Percentiles rank a stretch among this genome's conserved stretches.
Evolutionary conservation across 2,329 filamentous ascomycete genomes (phyloP).

Genomic region (Fusarium mexicanum): DNA sequence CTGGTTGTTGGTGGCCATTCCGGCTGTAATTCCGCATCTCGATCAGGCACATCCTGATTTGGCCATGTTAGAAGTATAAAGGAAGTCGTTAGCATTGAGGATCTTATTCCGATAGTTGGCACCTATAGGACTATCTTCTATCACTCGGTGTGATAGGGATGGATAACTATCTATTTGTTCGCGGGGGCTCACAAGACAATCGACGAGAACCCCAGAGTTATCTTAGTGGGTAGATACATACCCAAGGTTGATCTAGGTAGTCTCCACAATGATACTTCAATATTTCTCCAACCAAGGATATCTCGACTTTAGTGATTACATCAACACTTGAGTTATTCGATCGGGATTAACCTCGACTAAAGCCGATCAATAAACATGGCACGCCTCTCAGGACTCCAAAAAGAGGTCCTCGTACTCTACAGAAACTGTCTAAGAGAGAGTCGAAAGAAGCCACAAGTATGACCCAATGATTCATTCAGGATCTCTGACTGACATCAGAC

Average conservation of each 20-base stretch:
- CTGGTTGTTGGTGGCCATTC: not conserved
- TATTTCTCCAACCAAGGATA: not conserved
- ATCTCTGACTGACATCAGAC: conserved; percentile 24
- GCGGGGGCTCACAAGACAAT: not conserved
- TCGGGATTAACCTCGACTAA: not conserved
- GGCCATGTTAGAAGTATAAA: not conserved
- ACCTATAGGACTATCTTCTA: not conserved
- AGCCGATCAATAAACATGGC: conserved; percentile 27
- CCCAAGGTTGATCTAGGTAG: not conserved
- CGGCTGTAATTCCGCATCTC: not conserved
- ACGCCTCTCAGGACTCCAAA: conserved; percentile 84
- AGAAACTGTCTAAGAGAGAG: conserved; percentile 84
- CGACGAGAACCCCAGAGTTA: not conserved
- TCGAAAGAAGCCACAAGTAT: conserved; percentile 80
- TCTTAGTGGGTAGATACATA: not conserved
- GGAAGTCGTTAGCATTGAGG: not conserved
- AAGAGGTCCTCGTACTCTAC: conserved; percentile 87
- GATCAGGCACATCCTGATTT: not conserved
- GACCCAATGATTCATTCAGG: not conserved
- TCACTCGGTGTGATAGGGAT: not conserved
- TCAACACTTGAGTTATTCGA: conserved; percentile 2
- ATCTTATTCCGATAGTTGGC: too few species aligned
- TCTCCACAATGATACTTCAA: conserved; percentile 20
- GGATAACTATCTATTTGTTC: not conserved
- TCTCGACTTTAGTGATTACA: conserved; percentile 4